Conservation (phyloP, 2,329 filamentous ascomycete species). For the Bipolaris victoriae region DNA sequence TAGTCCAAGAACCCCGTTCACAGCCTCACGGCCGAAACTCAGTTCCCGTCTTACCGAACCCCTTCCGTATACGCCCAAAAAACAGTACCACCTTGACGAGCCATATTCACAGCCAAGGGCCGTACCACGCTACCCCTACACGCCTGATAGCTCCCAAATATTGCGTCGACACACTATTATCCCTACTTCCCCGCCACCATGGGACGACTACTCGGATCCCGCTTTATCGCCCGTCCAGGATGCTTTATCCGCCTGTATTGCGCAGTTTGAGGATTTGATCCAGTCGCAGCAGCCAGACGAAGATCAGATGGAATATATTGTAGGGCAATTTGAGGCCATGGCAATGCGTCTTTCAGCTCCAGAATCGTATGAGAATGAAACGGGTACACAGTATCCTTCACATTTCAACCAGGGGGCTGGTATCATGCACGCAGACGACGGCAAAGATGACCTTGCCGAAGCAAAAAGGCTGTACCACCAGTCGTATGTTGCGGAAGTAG, state of each 20-base stretch:
- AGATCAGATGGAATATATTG: conserved; percentile 44
- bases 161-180: conserved; percentile 23
- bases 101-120: conserved; percentile 12
- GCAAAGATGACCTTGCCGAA: conserved; percentile 4
- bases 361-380: conserved; percentile 28
- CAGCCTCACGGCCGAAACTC: conserved; percentile 24
- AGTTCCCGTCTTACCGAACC: conserved; percentile 24
- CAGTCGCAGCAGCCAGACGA: conserved; percentile 39
- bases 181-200: conserved; percentile 31
- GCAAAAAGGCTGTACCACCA: conserved; percentile 16
- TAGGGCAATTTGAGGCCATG: conserved; percentile 43
- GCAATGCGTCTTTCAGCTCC: conserved; percentile 37
- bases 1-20: conserved; percentile 20
- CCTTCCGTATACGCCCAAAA: conserved; percentile 30
- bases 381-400: conserved; percentile 30
- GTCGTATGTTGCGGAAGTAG: conserved; percentile 36
- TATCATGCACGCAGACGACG: conserved; percentile 6
- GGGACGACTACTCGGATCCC: conserved; percentile 29
- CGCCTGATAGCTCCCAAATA: conserved; percentile 39
- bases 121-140: conserved; percentile 40
- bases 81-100: conserved; percentile 18
- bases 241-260: conserved; percentile 41
- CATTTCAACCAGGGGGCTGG: conserved; percentile 15
- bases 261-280: conserved; percentile 41
- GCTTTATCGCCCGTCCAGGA: conserved; percentile 38